Evolutionary conservation across 257 asterid species (phyloP).

Genomic region (Fraxinus excelsior): DNA sequence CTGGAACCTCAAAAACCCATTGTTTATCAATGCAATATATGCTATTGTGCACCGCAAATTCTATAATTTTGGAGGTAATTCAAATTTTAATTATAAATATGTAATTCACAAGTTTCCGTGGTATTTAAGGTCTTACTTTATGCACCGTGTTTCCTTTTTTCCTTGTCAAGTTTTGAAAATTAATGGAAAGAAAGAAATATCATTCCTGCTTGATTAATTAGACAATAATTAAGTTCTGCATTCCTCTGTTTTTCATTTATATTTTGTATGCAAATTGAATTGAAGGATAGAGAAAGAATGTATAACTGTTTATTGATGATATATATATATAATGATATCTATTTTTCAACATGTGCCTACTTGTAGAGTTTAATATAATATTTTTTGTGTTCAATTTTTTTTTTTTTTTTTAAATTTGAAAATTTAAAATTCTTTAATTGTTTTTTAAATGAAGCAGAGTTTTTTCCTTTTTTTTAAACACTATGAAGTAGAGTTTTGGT

Average conservation of each 20-base stretch:
- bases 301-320: background rate
- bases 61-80: conserved; percentile 24
- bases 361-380: background rate
- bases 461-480: too few relatives aligned
- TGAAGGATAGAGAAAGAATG: background rate
- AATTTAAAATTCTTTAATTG: background rate
- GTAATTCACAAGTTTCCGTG: background rate
- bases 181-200: background rate
- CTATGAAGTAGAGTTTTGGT: background rate
- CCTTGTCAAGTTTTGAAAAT: background rate
- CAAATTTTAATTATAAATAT: conserved; percentile 5
- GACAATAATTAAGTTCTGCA: background rate
- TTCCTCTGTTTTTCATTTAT: background rate
- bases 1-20: conserved; percentile 45
- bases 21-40: conserved; percentile 22
- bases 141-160: background rate
- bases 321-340: background rate
- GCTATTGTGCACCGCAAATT: background rate
- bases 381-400: too few relatives aligned
- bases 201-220: background rate
- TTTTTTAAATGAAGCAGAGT: background rate
- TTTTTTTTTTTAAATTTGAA: background rate
- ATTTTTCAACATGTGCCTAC: background rate
- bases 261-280: background rate
- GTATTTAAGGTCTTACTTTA: background rate